These are phyloP conservation scores for Phaffomyces antillensis DNA, from an alignment of 805 yeast species.

Conservation along the genomic window DNA sequence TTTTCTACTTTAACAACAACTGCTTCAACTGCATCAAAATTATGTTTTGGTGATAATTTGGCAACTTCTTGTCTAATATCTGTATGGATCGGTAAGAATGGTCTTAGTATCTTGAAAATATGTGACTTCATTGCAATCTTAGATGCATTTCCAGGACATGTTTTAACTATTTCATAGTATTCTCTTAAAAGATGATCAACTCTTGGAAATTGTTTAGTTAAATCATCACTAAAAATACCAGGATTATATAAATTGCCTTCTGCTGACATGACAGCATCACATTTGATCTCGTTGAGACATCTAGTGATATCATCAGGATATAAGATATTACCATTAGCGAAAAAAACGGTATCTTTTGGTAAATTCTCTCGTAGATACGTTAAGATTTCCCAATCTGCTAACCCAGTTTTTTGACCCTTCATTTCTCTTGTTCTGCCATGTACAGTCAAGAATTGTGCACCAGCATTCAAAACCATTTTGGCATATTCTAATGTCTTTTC, in stretches of 20 bases:
- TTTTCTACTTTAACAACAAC: constrained; percentile 62
- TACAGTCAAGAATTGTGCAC: constrained; percentile 91
- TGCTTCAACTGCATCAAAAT: constrained; percentile 43
- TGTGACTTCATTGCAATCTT: constrained; percentile 85
- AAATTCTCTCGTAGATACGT: constrained; percentile 70
- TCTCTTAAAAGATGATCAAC: constrained; percentile 80
- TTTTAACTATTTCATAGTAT: constrained; percentile 70
- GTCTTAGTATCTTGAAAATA: constrained; percentile 76
- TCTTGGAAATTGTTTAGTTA: constrained; percentile 70
- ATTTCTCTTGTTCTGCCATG: constrained; percentile 96
- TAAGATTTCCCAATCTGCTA: constrained; percentile 88
- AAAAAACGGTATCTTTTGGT: constrained; percentile 74
- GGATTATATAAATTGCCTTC: constrained; percentile 95
- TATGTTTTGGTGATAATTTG: constrained; percentile 33
- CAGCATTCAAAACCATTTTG: constrained; percentile 79
- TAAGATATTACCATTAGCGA: constrained; percentile 91
- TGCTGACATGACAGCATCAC: constrained; percentile 96
- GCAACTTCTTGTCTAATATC: constrained; percentile 76
- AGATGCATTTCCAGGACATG: constrained; percentile 50
- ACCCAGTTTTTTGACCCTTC: constrained; percentile 95
- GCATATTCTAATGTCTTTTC: constrained; percentile 84
- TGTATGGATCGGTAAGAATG: constrained; percentile 70
- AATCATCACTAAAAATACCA: constrained; percentile 67
- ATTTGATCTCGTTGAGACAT: constrained; percentile 53
- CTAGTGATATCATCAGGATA: constrained; percentile 79